phyloP scores from a whole-genome alignment of 2,329 filamentous ascomycete genomes.

The Microsporum ferrugineum region DNA sequence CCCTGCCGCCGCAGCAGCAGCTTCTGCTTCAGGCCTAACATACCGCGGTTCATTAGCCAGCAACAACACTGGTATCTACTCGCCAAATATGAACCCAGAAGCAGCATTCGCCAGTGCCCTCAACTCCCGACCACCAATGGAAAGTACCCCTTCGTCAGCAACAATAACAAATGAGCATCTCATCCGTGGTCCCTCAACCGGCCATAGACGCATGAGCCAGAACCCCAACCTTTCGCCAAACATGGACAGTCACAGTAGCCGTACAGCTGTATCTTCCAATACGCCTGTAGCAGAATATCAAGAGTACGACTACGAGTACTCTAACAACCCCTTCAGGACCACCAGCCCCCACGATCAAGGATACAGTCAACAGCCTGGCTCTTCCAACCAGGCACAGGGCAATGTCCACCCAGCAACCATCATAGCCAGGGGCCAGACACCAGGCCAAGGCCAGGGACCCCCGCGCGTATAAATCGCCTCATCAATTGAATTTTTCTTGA shows the following conservation, averaged over 20 bases:
- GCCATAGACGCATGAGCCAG: constrained; percentile 21
- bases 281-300: constrained; percentile 7
- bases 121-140: constrained; percentile 25
- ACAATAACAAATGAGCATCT: constrained; percentile 21
- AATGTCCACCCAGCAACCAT: background rate
- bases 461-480: background rate
- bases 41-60: background rate
- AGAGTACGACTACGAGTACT: constrained; percentile 10
- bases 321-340: background rate
- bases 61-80: background rate
- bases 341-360: background rate
- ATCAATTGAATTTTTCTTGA: background rate
- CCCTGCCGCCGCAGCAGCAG: constrained; percentile 24
- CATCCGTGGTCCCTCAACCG: constrained; percentile 30
- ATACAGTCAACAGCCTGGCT: background rate
- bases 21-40: constrained; percentile 4
- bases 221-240: background rate
- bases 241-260: background rate
- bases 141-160: constrained; percentile 22
- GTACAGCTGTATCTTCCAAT: constrained; percentile 6
- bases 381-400: background rate
- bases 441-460: background rate
- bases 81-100: constrained; percentile 20
- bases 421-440: background rate
- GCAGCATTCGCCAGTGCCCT: constrained; percentile 25